Conservation (phyloP, 257 asterid species). For the Sherardia arvensis region DNA sequence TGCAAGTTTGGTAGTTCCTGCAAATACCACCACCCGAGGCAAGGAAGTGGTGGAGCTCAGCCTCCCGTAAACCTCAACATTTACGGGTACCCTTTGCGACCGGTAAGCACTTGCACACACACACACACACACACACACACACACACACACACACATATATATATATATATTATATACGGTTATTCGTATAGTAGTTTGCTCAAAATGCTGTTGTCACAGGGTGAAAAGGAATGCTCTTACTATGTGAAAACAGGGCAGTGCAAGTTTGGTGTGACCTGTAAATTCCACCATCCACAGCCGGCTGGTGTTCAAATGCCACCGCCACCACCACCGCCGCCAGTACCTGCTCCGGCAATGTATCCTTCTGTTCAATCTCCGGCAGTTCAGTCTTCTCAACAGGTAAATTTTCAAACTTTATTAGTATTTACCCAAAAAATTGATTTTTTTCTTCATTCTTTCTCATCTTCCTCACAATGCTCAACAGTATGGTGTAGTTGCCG, state of each 20-base stretch:
- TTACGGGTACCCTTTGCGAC: constrained; percentile 81
- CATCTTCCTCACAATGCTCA: no score
- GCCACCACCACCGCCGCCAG: constrained; percentile 45
- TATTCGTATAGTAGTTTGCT: no score
- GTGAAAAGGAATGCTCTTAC: constrained; percentile 87
- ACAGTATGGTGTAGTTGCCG: constrained; percentile 65
- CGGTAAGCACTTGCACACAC: constrained; percentile 53
- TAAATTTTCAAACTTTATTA: no score
- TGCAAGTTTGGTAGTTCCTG: constrained; percentile 94
- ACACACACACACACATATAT: no score
- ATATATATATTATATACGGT: no score
- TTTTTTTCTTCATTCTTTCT: no score
- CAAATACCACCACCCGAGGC: constrained; percentile 94
- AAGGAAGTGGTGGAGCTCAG: constrained; percentile 68
- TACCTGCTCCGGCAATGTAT: constrained; percentile 44
- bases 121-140: no score
- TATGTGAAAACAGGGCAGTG: constrained; percentile 83
- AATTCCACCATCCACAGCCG: constrained; percentile 94
- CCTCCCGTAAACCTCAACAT: constrained; percentile 46
- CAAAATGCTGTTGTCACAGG: constrained; percentile 42
- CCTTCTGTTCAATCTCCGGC: constrained; percentile 55
- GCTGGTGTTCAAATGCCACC: constrained; percentile 46
- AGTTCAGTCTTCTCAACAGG: constrained; percentile 73
- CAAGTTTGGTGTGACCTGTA: constrained; percentile 89
- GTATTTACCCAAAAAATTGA: no score